These are phyloP conservation scores for Uromyces viciae-fabae DNA, from an alignment of 1,284 basidiomycete genomes.

Conservation along the genomic window DNA sequence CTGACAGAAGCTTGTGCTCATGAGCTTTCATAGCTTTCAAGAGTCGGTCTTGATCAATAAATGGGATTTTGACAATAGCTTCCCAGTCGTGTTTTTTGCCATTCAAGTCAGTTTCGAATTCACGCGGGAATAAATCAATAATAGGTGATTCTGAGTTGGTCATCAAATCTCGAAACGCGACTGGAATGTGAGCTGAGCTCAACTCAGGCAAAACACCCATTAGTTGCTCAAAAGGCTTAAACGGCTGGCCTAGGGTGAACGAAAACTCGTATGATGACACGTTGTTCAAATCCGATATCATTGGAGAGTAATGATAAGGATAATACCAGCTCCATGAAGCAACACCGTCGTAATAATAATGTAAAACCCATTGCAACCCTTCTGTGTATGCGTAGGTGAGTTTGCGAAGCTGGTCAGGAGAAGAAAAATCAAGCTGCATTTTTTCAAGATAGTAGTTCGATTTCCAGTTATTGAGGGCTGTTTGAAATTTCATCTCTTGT, in stretches of 20 bases:
- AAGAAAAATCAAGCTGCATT: conserved; percentile 70
- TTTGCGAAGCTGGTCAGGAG: conserved; percentile 56
- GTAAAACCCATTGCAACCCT: conserved; percentile 55
- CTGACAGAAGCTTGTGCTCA: conserved; percentile 70
- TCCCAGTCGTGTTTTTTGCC: conserved; percentile 99
- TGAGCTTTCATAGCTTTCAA: conserved; percentile 72
- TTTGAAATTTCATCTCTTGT: conserved; percentile 13
- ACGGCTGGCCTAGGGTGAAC: conserved; percentile 82
- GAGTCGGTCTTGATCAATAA: conserved; percentile 81
- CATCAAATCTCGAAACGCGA: conserved; percentile 82
- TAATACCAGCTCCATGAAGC: conserved; percentile 57
- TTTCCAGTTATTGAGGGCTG: conserved; percentile 78
- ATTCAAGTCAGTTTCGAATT: conserved; percentile 90
- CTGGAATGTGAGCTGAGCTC: conserved; percentile 79
- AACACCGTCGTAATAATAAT: conserved; percentile 56
- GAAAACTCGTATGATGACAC: conserved; percentile 75
- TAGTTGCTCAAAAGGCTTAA: conserved; percentile 90
- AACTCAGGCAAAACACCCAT: conserved; percentile 96
- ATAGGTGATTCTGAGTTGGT: conserved; percentile 78
- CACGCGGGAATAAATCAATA: conserved; percentile 84
- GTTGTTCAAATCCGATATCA: conserved; percentile 64
- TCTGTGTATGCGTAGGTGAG: conserved; percentile 52
- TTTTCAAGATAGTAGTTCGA: conserved; percentile 77
- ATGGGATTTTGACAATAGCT: conserved; percentile 96
- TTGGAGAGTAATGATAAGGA: conserved; percentile 54